phyloP scores from a whole-genome alignment of 768 basidiomycete species.

The Nidula microcarpa region DNA sequence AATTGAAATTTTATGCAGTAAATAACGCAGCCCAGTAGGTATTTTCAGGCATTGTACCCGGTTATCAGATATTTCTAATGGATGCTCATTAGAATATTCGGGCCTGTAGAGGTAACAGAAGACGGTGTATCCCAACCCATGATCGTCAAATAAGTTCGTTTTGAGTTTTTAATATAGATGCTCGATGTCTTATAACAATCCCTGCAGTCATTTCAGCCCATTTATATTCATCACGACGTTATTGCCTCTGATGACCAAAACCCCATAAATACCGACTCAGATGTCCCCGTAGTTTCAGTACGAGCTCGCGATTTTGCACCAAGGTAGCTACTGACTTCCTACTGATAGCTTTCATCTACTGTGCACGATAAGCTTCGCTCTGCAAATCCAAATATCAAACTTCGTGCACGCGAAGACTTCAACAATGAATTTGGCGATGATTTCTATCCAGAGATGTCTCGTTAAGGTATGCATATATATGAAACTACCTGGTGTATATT shows the following conservation, averaged over 20 bases:
- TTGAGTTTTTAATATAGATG: not conserved
- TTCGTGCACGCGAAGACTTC: conserved; percentile 24
- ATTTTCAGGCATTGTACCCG: not conserved
- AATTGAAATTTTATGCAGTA: conserved; percentile 5
- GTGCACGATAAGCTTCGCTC: conserved; percentile 17
- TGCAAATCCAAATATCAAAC: conserved; percentile 18
- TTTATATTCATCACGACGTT: conserved; percentile 24
- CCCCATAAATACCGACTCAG: conserved; percentile 17
- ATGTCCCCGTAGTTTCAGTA: conserved; percentile 28
- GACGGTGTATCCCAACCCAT: conserved; percentile 20
- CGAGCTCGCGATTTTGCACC: not conserved
- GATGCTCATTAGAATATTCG: conserved; percentile 7
- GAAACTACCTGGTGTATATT: not conserved
- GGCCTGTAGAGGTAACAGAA: conserved; percentile 13
- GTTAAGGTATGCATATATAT: conserved; percentile 14
- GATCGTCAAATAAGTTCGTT: conserved; percentile 16
- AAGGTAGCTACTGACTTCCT: not conserved
- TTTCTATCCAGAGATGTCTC: conserved; percentile 18
- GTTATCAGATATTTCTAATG: not conserved
- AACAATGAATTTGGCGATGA: conserved; percentile 23
- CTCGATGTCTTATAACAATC: conserved; percentile 7
- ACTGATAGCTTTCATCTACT: conserved; percentile 17
- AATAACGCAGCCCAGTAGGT: conserved; percentile 21
- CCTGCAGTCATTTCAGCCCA: conserved; percentile 10
- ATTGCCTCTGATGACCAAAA: conserved; percentile 23